Evolutionary conservation across 2,329 filamentous ascomycete genomes (phyloP).

Genomic region (Cladosporium sphaerospermum): DNA sequence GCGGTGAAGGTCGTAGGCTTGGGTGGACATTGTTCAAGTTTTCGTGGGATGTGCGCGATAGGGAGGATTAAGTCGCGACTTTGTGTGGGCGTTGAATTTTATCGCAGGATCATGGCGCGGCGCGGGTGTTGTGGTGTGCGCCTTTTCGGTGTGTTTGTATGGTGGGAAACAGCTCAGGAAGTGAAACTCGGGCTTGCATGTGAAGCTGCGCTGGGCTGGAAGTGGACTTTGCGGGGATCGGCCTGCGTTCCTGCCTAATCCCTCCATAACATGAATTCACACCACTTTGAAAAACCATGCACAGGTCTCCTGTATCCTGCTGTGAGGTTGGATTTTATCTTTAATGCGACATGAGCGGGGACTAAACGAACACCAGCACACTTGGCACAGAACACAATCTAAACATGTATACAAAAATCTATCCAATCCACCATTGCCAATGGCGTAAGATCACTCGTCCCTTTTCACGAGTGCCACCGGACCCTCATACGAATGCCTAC

Average conservation of each 20-base stretch:
- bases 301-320: too few species aligned
- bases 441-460: slow-evolving; percentile 1
- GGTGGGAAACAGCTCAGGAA: background rate
- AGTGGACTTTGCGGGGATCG: too few species aligned
- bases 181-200: slow-evolving; percentile 5
- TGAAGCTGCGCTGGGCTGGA: background rate
- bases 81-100: background rate
- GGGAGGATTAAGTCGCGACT: background rate
- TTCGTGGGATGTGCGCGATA: background rate
- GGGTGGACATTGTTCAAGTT: slow-evolving; percentile 18
- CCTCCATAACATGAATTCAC: too few species aligned
- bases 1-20: slow-evolving; percentile 51
- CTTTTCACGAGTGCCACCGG: slow-evolving; percentile 13
- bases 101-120: slow-evolving; percentile 10
- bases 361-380: too few species aligned
- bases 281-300: too few species aligned
- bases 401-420: too few species aligned
- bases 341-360: too few species aligned
- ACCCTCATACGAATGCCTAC: slow-evolving; percentile 16
- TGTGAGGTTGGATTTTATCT: too few species aligned
- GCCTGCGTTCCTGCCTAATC: too few species aligned
- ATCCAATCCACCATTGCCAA: too few species aligned
- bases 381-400: too few species aligned
- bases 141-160: background rate
- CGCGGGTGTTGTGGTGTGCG: background rate